A percentile compares a stretch with the other conserved stretches of the same genome.
Conservation (phyloP, 768 basidiomycete genomes). For the Lentinula aciculospora region DNA sequence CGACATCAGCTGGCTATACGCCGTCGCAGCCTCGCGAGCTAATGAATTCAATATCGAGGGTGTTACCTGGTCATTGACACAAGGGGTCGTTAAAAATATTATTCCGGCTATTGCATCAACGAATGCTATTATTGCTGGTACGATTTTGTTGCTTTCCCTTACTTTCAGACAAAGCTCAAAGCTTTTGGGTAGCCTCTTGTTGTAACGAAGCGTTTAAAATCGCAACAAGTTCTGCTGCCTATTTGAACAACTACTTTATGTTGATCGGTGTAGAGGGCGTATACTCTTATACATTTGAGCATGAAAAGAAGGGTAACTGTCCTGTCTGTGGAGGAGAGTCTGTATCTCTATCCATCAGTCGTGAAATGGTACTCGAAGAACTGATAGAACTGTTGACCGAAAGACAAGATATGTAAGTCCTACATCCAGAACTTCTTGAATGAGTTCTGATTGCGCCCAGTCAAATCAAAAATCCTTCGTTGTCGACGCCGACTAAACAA, state of each 20-base stretch:
- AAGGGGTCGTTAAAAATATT: constrained; percentile 99
- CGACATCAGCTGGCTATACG: constrained; percentile 92
- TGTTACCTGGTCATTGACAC: constrained; percentile 95
- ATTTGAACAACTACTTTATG: constrained; percentile 98
- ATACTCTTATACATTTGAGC: constrained; percentile 96
- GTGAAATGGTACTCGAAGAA: constrained; percentile 75
- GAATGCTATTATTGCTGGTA: constrained; percentile 96
- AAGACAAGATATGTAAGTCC: constrained; percentile 80
- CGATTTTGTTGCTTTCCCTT: constrained; percentile 10
- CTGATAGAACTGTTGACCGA: constrained; percentile 86
- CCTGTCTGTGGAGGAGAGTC: constrained; percentile 96
- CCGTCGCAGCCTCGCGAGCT: constrained; percentile 74
- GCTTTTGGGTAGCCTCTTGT: constrained; percentile 72
- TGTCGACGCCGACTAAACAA: constrained; percentile 69
- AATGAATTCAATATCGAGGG: constrained; percentile 96
- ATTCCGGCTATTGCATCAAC: constrained; percentile 99
- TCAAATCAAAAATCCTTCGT: constrained; percentile 94
- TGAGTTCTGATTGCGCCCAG: constrained; percentile 33
- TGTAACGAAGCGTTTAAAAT: constrained; percentile 99
- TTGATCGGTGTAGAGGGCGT: constrained; percentile 94
- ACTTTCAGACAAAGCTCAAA: constrained; percentile 6
- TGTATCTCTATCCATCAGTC: constrained; percentile 63
- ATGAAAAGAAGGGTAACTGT: constrained; percentile 88
- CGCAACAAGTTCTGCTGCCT: constrained; percentile 91
- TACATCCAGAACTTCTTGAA: neutral